Conservation (phyloP, 164 flowering plant genomes). For the Buxus sempervirens region DNA sequence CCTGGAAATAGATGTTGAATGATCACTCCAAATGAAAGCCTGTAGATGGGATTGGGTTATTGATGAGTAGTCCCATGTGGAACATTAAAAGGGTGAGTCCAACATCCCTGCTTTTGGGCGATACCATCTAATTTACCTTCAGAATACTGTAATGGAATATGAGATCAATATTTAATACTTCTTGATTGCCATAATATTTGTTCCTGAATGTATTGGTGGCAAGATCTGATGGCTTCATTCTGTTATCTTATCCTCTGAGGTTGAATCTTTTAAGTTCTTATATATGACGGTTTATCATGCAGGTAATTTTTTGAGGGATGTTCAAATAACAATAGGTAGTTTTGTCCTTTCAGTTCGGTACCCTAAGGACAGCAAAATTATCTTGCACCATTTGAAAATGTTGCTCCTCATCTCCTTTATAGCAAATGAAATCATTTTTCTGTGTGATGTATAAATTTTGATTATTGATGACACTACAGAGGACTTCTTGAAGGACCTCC, state of each 20-base stretch:
- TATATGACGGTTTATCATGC: constrained; percentile 62
- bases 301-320: constrained; percentile 89
- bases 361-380: constrained; percentile 3
- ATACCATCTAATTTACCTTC: background rate
- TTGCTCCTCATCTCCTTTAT: constrained; percentile 6
- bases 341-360: constrained; percentile 20
- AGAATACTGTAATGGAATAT: too few species aligned
- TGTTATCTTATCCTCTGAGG: too few species aligned
- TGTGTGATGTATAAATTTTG: background rate
- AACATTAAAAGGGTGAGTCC: constrained; percentile 1
- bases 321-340: constrained; percentile 93
- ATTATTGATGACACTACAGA: constrained; percentile 38
- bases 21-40: too few species aligned
- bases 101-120: background rate
- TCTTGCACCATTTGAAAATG: constrained; percentile 14
- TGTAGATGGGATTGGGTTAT: background rate
- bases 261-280: constrained; percentile 30
- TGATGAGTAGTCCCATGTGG: background rate
- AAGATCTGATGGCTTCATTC: too few species aligned
- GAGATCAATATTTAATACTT: too few species aligned
- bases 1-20: too few species aligned
- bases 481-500: constrained; percentile 84
- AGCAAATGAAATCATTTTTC: background rate
- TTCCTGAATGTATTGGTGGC: too few species aligned
- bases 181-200: too few species aligned